phyloP scores from a whole-genome alignment of 768 basidiomycete genomes.

The Suillus sp. region DNA sequence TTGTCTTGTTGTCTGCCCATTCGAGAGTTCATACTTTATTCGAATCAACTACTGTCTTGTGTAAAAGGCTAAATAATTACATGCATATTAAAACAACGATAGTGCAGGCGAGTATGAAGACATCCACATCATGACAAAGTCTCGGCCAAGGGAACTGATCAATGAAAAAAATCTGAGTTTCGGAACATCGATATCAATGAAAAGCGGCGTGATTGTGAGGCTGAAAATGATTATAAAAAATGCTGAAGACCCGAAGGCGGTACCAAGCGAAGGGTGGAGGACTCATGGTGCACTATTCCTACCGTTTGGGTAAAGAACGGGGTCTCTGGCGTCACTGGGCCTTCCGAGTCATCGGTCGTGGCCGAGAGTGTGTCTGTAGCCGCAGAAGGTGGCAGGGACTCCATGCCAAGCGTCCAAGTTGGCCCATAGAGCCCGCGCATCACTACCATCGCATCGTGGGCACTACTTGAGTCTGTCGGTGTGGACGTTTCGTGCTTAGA shows the following conservation, averaged over 20 bases:
- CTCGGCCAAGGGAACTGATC: background rate
- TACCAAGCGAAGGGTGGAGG: constrained; percentile 8
- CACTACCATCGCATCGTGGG: constrained; percentile 2
- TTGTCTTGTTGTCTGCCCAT: background rate
- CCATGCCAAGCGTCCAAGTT: constrained; percentile 10
- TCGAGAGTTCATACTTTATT: background rate
- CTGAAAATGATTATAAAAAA: background rate
- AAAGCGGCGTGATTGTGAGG: background rate
- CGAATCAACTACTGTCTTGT: background rate
- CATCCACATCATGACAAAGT: background rate
- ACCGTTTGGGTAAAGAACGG: constrained; percentile 2
- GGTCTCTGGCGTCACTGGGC: constrained; percentile 9
- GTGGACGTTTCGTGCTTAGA: background rate
- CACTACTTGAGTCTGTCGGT: background rate
- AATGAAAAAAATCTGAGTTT: background rate
- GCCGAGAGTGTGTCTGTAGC: background rate
- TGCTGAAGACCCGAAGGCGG: constrained; percentile 7
- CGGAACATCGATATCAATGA: constrained; percentile 3
- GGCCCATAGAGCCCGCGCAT: constrained; percentile 11
- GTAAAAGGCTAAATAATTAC: background rate
- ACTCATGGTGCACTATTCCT: background rate
- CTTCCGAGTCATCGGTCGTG: constrained; percentile 11
- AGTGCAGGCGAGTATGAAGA: background rate
- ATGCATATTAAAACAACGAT: background rate
- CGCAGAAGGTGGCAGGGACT: background rate